Evolutionary conservation across 2,329 filamentous ascomycete species (phyloP).

Genomic region (Huntiella bhutanensis): DNA sequence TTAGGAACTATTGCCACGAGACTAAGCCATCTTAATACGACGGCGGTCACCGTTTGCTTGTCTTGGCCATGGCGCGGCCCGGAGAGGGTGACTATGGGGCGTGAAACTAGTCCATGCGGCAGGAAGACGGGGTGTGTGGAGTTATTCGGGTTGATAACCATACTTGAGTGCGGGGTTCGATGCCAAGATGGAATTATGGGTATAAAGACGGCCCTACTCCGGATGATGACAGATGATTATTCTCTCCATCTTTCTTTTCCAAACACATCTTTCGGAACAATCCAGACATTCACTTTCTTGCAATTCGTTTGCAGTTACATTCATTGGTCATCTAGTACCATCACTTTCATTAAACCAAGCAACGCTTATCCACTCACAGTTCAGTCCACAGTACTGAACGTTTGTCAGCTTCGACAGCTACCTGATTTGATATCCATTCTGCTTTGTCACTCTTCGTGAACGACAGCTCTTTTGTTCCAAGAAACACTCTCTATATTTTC

Average conservation of each 20-base stretch:
- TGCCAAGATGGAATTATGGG: too few relatives aligned
- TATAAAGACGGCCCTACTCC: too few relatives aligned
- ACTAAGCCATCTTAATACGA: too few relatives aligned
- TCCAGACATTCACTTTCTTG: not conserved
- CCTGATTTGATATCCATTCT: not conserved
- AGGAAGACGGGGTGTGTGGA: too few relatives aligned
- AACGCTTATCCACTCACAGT: not conserved
- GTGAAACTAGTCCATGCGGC: too few relatives aligned
- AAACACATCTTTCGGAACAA: not conserved
- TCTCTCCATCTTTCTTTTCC: not conserved
- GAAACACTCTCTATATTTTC: not conserved
- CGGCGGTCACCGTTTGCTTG: too few relatives aligned
- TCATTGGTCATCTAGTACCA: conserved; percentile 4
- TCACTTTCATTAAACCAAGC: conserved; percentile 5
- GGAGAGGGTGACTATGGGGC: too few relatives aligned
- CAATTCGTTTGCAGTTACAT: conserved; percentile 5
- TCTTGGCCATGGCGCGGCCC: too few relatives aligned
- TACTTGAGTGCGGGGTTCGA: too few relatives aligned
- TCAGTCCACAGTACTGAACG: not conserved
- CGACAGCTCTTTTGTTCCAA: not conserved
- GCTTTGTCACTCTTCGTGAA: not conserved
- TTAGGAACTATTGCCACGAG: too few relatives aligned
- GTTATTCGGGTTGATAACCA: too few relatives aligned
- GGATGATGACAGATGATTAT: too few relatives aligned
- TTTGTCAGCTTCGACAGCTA: conserved; percentile 3